Evolutionary conservation across 257 asterid species (phyloP).

Genomic region (Mentha longifolia): DNA sequence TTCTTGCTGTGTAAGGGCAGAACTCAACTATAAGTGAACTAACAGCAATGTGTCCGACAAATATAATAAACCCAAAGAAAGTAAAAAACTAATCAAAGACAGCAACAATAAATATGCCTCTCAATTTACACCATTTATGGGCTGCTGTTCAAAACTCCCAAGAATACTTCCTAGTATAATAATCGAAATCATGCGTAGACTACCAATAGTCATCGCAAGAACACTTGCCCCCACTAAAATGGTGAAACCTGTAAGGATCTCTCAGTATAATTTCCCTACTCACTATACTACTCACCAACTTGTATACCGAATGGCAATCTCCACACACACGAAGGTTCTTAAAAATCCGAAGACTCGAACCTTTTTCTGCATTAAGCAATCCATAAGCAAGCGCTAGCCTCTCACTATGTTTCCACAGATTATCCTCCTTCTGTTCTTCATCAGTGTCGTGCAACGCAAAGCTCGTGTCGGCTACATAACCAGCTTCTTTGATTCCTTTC

Average conservation of each 20-base stretch:
- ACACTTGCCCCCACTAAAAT: conserved; percentile 70
- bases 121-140: too few species aligned
- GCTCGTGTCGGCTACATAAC: conserved; percentile 75
- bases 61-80: too few species aligned
- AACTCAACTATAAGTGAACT: too few species aligned
- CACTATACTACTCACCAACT: conserved; percentile 59
- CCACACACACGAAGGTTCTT: conserved; percentile 91
- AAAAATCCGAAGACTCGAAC: conserved; percentile 68
- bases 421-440: conserved; percentile 83
- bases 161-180: too few species aligned
- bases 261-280: conserved; percentile 67
- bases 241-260: conserved; percentile 91
- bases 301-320: conserved; percentile 83
- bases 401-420: conserved; percentile 84
- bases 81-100: too few species aligned
- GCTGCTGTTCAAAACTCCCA: too few species aligned
- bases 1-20: too few species aligned
- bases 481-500: conserved; percentile 63
- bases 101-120: too few species aligned
- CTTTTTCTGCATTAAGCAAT: conserved; percentile 55
- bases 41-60: too few species aligned
- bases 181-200: too few species aligned
- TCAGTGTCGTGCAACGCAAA: conserved; percentile 83
- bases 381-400: conserved; percentile 85
- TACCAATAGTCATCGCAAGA: conserved; percentile 93